phyloP scores from a whole-genome alignment of 2,329 filamentous ascomycete genomes.

The Xenosphaeropsis pyriputrescens region DNA sequence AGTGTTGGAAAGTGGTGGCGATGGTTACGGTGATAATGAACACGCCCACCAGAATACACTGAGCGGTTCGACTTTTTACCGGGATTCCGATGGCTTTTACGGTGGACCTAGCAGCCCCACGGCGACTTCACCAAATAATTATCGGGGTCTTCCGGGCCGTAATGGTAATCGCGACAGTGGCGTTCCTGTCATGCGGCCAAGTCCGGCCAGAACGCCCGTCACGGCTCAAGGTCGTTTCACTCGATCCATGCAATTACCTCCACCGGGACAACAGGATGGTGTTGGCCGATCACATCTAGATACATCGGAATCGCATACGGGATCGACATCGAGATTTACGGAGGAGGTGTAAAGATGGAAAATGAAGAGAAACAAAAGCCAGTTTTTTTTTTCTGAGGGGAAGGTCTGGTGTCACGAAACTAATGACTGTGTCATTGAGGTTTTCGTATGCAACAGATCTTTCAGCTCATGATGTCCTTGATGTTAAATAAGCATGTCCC shows the following conservation, averaged over 20 bases:
- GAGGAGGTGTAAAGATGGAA: slow-evolving; percentile 23
- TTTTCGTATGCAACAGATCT: no score
- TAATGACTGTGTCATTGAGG: no score
- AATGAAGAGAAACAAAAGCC: no score
- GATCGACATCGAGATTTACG: slow-evolving; percentile 24
- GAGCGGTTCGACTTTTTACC: slow-evolving; percentile 36
- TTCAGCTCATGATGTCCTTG: no score
- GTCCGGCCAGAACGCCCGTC: slow-evolving; percentile 49
- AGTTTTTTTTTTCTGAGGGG: no score
- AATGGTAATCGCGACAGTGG: slow-evolving; percentile 29
- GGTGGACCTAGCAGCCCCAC: slow-evolving; percentile 11
- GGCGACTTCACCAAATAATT: slow-evolving; percentile 34
- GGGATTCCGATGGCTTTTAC: slow-evolving; percentile 33
- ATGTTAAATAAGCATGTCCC: no score
- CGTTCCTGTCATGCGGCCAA: slow-evolving; percentile 44
- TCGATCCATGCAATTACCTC: slow-evolving; percentile 10
- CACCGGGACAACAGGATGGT: slow-evolving; percentile 12
- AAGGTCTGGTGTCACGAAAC: no score
- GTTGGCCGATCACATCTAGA: slow-evolving; percentile 27
- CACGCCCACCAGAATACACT: slow-evolving; percentile 18
- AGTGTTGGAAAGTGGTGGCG: slow-evolving; percentile 44
- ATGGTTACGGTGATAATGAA: slow-evolving; percentile 40
- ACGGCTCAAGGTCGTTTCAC: slow-evolving; percentile 36
- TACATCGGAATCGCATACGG: slow-evolving; percentile 24
- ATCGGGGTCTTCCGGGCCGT: no score